Base-by-base conservation (phyloP, 768 basidiomycete species). In the Amanita pseudoporphyria region DNA sequence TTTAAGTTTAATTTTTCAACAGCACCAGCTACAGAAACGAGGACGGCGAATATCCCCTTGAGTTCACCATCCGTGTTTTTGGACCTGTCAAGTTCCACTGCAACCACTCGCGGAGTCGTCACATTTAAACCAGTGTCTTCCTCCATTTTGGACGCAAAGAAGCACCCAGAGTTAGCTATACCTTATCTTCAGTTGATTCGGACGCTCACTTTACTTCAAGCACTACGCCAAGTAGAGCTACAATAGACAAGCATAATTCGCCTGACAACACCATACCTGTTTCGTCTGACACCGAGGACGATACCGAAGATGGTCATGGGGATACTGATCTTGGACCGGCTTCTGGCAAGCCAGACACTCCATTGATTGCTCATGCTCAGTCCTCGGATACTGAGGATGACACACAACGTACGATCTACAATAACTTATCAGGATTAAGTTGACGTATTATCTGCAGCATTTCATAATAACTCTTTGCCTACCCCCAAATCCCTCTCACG, bases 231-330 rank as follows among this genome's bases (percentile, higher is more conserved):
- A 53, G 18, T 41, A 54, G 2, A 16, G 33, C 3, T 21, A 21
- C 28, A 26, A 21, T 12, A 32, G 6, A 4, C 45, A 49, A 19
- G 6, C 16, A 6, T 19, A 38, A 22, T 35, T 36, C 45, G 30
- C 46, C 52, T 49, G 47, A 55, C 51, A 28, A 52, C 46, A 52
- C 52, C 30, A 52, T 58, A 9, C 52, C 53, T 3, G 43, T 45
- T 35, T 66, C 67, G 6, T 69, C 69, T 21, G 67, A 70, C 14
- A 68, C 69, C 18, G 69, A 72, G 51, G 68, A 68, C 19, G 69
- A 69, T 40, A 67, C 68, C 3, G 66, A 69, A 65, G 64, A 70
- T 5, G 19, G 10, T 45, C 32, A 35, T 21, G 13, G 21, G 6
- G 30, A 9, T 41, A 10, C 40, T 22, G 21, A 22, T 19, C 12